Evolutionary conservation across 1,284 basidiomycete genomes (phyloP).

Genomic region (Pseudozyma tsukubaensis): DNA sequence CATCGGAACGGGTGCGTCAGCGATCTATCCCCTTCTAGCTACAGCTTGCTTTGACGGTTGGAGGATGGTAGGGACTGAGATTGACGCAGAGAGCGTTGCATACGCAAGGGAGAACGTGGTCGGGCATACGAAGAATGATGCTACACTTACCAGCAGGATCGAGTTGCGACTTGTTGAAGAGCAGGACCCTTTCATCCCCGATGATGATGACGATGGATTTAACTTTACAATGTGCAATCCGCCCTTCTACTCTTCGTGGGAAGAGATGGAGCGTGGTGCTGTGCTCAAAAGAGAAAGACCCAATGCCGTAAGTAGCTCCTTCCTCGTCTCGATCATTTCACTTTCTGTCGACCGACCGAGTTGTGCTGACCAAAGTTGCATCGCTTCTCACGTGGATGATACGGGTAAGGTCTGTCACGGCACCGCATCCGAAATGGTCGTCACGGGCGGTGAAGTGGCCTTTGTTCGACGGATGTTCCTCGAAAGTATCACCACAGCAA

Average conservation of each 20-base stretch:
- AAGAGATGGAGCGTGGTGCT: conserved; percentile 74
- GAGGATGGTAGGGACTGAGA: conserved; percentile 41
- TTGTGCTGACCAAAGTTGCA: no score
- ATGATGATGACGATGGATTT: neutral
- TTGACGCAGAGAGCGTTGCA: conserved; percentile 30
- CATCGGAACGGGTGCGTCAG: conserved; percentile 65
- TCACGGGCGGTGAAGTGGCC: conserved; percentile 81
- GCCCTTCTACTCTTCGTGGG: conserved; percentile 82
- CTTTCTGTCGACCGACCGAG: no score
- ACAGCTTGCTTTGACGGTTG: conserved; percentile 57
- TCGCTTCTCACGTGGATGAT: no score
- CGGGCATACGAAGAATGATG: conserved; percentile 73
- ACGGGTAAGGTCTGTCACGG: conserved; percentile 74
- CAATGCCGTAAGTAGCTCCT: conserved; percentile 27
- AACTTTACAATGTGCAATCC: conserved; percentile 90
- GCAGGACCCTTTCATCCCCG: conserved; percentile 73
- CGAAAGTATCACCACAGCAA: conserved; percentile 76
- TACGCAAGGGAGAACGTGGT: conserved; percentile 72
- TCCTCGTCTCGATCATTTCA: no score
- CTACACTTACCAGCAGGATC: conserved; percentile 73
- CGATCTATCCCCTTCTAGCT: conserved; percentile 85
- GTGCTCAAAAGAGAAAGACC: conserved; percentile 30
- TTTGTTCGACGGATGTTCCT: conserved; percentile 83
- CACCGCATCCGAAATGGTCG: conserved; percentile 85
- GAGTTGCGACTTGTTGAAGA: conserved; percentile 70